Evolutionary conservation across 169 alveolate species (phyloP).

Genomic region (Neospora caninum): DNA sequence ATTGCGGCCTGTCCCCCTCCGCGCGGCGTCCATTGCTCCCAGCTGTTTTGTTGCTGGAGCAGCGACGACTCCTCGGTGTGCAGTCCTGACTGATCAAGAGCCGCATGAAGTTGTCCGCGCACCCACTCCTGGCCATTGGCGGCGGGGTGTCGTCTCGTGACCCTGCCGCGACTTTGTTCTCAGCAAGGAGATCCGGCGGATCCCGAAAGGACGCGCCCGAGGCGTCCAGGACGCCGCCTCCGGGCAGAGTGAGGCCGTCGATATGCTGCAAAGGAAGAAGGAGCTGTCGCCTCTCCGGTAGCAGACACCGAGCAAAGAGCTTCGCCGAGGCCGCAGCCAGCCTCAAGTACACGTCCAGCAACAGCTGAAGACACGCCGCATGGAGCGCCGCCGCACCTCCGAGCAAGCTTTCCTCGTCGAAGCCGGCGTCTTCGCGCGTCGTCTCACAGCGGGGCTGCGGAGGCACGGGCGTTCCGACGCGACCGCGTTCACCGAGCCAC

Average conservation of each 20-base stretch:
- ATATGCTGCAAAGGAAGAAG: conserved; percentile 42
- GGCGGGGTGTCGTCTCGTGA: background rate
- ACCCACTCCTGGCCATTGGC: background rate
- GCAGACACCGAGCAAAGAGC: background rate
- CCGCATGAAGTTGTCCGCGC: background rate
- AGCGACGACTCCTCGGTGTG: background rate
- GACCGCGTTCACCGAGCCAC: background rate
- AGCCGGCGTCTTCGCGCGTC: background rate
- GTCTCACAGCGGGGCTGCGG: background rate
- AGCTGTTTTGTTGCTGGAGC: background rate
- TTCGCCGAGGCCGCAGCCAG: background rate
- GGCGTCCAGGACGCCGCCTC: conserved; percentile 37
- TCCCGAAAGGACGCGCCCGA: background rate
- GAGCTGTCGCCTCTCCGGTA: background rate
- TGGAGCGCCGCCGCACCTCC: conserved; percentile 52
- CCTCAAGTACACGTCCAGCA: conserved; percentile 10
- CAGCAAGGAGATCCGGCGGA: background rate
- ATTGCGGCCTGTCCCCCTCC: background rate
- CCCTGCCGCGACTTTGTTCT: background rate
- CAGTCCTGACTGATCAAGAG: background rate
- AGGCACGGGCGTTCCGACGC: background rate
- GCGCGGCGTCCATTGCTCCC: background rate
- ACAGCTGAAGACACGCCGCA: conserved; percentile 31
- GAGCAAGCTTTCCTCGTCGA: background rate
- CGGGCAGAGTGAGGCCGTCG: conserved; percentile 45